Base-by-base conservation (phyloP, 768 basidiomycete species). In the Mycena belliarum region DNA sequence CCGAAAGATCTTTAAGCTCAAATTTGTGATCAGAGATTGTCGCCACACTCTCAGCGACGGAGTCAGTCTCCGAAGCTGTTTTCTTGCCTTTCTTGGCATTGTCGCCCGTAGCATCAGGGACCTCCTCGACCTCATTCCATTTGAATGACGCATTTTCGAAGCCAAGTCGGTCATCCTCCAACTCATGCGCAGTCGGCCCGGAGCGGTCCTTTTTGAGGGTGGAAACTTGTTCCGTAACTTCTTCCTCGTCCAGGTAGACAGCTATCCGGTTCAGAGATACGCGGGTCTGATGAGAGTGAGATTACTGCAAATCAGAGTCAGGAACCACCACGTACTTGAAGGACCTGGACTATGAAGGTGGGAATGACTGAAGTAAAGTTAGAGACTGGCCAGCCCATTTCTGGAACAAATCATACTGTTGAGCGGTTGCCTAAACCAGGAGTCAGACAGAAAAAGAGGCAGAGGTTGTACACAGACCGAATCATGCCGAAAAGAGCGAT, bases 401-500 rank as follows among this genome's bases (percentile, higher is more conserved):
- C 38, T 18, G 20, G 37, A 32, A 28, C 15, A 15, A 29, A 37
- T n/a, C 18, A 25, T n/a, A 59, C 61, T 18, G 16, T 63, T 59
- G 38, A 63, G 50, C 20, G 61, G 61, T 44, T 59, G 57, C 12
- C 58, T 59, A 46, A 15, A 29, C 23, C 35, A 40, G 26, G 18
- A 59, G 33, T 40, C 42, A 24, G 29, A 37, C 40, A 58, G 21
- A 35, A 38, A 32, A 21, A 10, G 6, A 23, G 5, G 16, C n/a
- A 3, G 25, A 1, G 38, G 18, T 12, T 6, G 58, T 61, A 72
- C 18, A 82, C 47, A 37, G 15, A 60, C 83, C 85, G 80, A 65
- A 97, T 79, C 94, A 97, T 95, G 52, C 79, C 78, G 72, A 96
- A 96, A 38, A 96, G 70, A 0, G 92, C 82, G 37, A 97, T 89